Evolutionary conservation across 768 basidiomycete genomes (phyloP).

Genomic region (Trametes coccinea): DNA sequence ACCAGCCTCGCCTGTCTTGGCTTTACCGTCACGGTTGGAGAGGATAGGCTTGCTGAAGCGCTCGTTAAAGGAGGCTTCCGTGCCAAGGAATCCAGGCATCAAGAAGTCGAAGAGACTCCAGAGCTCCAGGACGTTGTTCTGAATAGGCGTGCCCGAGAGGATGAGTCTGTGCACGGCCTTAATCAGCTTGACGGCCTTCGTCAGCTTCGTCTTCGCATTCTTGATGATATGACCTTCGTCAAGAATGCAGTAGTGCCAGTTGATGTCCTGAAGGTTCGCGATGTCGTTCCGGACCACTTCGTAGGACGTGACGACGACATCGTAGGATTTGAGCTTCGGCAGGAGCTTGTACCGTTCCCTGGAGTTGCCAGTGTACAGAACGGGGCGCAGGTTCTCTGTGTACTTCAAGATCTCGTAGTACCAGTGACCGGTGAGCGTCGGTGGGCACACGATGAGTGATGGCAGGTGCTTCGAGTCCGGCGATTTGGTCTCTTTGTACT

Average conservation of each 20-base stretch:
- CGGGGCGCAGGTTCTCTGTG: constrained; percentile 75
- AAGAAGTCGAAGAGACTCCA: constrained; percentile 99
- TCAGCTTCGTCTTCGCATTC: constrained; percentile 97
- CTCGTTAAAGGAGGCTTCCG: constrained; percentile 91
- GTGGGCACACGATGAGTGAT: constrained; percentile 94
- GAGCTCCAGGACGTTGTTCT: constrained; percentile 96
- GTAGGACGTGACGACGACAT: constrained; percentile 96
- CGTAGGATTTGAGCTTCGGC: constrained; percentile 64
- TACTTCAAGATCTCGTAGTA: constrained; percentile 97
- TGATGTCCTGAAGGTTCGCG: constrained; percentile 62
- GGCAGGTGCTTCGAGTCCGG: constrained; percentile 85
- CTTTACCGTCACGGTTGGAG: constrained; percentile 92
- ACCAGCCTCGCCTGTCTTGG: constrained; percentile 95
- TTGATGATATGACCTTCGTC: constrained; percentile 99
- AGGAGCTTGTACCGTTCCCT: constrained; percentile 75
- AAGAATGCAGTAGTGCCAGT: constrained; percentile 95
- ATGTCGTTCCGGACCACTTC: constrained; percentile 98
- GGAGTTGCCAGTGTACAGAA: constrained; percentile 87
- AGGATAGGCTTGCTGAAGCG: constrained; percentile 95
- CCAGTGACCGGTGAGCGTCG: constrained; percentile 98
- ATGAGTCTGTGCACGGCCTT: constrained; percentile 92
- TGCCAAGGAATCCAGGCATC: constrained; percentile 99
- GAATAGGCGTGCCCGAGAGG: constrained; percentile 96
- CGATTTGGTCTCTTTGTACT: constrained; percentile 61
- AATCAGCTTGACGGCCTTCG: constrained; percentile 91